phyloP scores from a whole-genome alignment of 768 basidiomycete genomes.

The Termitomyces sp. region DNA sequence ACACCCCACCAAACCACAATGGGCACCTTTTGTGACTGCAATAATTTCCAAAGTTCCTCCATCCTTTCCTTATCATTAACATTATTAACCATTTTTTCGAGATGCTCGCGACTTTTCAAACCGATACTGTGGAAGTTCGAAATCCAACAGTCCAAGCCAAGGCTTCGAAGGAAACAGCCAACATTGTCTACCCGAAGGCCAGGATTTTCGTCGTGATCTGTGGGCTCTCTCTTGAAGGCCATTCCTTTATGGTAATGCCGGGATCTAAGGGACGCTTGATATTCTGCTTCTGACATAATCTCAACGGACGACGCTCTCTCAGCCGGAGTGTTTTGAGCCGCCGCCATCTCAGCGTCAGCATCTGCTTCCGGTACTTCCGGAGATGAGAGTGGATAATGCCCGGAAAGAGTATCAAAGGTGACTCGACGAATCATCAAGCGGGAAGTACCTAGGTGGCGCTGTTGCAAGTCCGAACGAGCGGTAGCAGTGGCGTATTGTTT shows the following conservation, averaged over 20 bases:
- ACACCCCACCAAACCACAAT: conserved; percentile 7
- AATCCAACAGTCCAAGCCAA: background rate
- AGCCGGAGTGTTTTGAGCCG: background rate
- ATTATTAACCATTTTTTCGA: background rate
- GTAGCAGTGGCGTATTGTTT: background rate
- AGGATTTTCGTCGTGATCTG: background rate
- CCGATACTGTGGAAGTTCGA: background rate
- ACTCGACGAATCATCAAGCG: background rate
- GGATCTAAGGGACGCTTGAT: background rate
- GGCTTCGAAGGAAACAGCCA: background rate
- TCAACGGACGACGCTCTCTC: background rate
- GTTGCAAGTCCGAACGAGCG: background rate
- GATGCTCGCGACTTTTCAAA: background rate
- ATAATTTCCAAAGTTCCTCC: conserved; percentile 4
- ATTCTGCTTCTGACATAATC: background rate
- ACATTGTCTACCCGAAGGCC: background rate
- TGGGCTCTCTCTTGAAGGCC: background rate
- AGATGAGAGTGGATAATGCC: background rate
- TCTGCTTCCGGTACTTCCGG: background rate
- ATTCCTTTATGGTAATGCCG: background rate
- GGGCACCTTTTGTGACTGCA: conserved; percentile 1
- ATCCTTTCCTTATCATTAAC: background rate
- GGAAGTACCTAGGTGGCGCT: background rate
- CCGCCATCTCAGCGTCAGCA: background rate
- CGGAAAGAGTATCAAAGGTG: background rate